These are phyloP conservation scores for Ustilago cynodontis DNA, from an alignment of 1,284 basidiomycete species.

Conservation along the genomic window DNA sequence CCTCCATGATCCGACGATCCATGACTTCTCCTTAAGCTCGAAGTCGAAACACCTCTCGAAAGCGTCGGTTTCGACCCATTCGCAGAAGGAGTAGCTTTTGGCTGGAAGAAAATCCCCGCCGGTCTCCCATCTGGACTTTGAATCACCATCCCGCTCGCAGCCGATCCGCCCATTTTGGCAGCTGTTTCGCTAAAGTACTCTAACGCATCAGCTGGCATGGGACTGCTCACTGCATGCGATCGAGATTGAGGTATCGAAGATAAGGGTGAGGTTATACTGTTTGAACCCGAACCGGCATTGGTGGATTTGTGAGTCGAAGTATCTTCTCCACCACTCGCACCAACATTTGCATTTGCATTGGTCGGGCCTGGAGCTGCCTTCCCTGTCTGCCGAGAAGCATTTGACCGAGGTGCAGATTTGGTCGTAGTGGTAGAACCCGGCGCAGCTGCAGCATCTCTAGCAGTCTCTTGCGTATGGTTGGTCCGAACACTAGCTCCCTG, in stretches of 20 bases:
- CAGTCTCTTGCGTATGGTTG: slow-evolving; percentile 11
- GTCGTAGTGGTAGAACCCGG: slow-evolving; percentile 19
- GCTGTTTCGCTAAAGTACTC: slow-evolving; percentile 88
- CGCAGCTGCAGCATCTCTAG: background rate
- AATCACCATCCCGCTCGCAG: slow-evolving; percentile 87
- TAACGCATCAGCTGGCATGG: slow-evolving; percentile 75
- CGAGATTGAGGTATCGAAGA: slow-evolving; percentile 17
- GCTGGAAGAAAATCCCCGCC: slow-evolving; percentile 94
- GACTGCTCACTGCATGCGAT: slow-evolving; percentile 44
- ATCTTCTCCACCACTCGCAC: slow-evolving; percentile 13
- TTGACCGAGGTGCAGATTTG: slow-evolving; percentile 18
- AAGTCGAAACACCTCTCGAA: slow-evolving; percentile 33
- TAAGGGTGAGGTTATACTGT: slow-evolving; percentile 9
- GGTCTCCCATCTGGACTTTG: slow-evolving; percentile 92
- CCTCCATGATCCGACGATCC: slow-evolving; percentile 28
- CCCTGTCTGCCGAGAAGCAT: slow-evolving; percentile 14
- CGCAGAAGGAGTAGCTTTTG: slow-evolving; percentile 68
- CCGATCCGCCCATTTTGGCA: slow-evolving; percentile 78
- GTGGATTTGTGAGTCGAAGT: slow-evolving; percentile 18
- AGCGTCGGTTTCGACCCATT: slow-evolving; percentile 29
- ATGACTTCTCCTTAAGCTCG: slow-evolving; percentile 24
- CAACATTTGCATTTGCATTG: background rate
- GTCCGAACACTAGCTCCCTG: slow-evolving; percentile 21
- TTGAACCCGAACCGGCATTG: slow-evolving; percentile 12
- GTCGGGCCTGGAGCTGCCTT: background rate